These are phyloP conservation scores for Stropharia rugosoannulata DNA, from an alignment of 768 basidiomycete genomes.

Conservation along the genomic window DNA sequence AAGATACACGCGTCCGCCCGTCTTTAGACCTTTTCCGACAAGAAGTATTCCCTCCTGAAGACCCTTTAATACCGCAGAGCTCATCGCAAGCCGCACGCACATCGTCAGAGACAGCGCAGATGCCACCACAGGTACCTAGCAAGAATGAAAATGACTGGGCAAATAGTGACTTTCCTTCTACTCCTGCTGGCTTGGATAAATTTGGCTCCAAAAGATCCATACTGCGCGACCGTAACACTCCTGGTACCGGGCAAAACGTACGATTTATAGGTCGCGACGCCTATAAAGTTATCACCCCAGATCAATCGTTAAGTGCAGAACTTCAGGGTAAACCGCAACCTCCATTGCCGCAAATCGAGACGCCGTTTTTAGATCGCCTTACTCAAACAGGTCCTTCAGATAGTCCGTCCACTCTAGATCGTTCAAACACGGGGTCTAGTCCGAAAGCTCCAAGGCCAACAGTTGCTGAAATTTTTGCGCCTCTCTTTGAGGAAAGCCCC, in stretches of 20 bases:
- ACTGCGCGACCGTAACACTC: conserved; percentile 67
- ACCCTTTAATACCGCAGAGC: conserved; percentile 13
- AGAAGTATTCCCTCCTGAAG: conserved; percentile 1
- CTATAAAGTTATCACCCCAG: conserved; percentile 65
- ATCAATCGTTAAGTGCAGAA: conserved; percentile 49
- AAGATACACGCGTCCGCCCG: background rate
- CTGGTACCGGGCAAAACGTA: conserved; percentile 77
- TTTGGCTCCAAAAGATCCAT: conserved; percentile 68
- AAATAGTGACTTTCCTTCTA: conserved; percentile 26
- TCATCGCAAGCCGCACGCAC: background rate
- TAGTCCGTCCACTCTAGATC: conserved; percentile 26
- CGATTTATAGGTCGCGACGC: conserved; percentile 75
- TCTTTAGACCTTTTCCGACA: conserved; percentile 23
- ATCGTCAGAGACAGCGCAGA: conserved; percentile 33
- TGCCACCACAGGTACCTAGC: conserved; percentile 13
- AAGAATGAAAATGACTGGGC: conserved; percentile 17
- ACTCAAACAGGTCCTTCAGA: conserved; percentile 25
- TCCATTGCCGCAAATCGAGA: conserved; percentile 24
- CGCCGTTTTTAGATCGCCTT: conserved; percentile 31
- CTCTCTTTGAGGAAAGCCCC: conserved; percentile 25
- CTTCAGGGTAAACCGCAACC: conserved; percentile 30
- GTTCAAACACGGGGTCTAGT: conserved; percentile 27
- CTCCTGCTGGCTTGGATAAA: conserved; percentile 31
- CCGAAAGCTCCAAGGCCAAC: conserved; percentile 41
- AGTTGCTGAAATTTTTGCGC: conserved; percentile 51